Evolutionary conservation across 139 green algal species (phyloP), one percentile per base, ranked within the genome.

Genomic region (Auxenochlorella protothecoides): DNA sequence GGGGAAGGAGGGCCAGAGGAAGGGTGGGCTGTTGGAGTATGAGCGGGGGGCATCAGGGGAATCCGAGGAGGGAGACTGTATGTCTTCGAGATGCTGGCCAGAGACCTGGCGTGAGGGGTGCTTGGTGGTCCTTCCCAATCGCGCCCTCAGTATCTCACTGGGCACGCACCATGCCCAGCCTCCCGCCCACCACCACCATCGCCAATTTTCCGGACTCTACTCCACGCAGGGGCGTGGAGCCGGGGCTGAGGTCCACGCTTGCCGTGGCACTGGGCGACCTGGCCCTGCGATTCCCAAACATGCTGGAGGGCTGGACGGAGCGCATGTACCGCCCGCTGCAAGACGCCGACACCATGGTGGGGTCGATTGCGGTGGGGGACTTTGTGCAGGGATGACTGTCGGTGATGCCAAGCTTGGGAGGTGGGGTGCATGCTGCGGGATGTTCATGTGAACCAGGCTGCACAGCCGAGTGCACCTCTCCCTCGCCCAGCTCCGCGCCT

Each of bases 221-320:
- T 66, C 10, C 27, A 53, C 56, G 54, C 76, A 80, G 74, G 72
- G 27, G 15, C 7, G 68, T 85, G 55, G 79, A 88, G 62, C 14
- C 76, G 5, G 27, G 53, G 8, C 69, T 94, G 69, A 79, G 92
- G 14, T 86, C 78, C 78, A 94, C 89, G 83, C 76, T 93, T 72
- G 81, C 96, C 56, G 84, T 97, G 55, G 86, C 92, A 0, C 66
- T 97, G 53, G 92, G 89, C 6, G 93, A 98, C 83, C 85, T 98
- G 71, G 85, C 87, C 2, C 85, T 93, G 65, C 85, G 93, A 66
- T 96, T 89, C 75, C 93, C 93, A 66, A 98, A 98, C 78, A 66
- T 88, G 65, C 70, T 97, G 63, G 92, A 98, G 82, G 93, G 93
- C 5, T 98, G 88, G 87, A 97, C 93, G 2, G 72, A 77, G 53